Conservation (phyloP, 768 basidiomycete species). For the Erythrobasidium yunnanense region DNA sequence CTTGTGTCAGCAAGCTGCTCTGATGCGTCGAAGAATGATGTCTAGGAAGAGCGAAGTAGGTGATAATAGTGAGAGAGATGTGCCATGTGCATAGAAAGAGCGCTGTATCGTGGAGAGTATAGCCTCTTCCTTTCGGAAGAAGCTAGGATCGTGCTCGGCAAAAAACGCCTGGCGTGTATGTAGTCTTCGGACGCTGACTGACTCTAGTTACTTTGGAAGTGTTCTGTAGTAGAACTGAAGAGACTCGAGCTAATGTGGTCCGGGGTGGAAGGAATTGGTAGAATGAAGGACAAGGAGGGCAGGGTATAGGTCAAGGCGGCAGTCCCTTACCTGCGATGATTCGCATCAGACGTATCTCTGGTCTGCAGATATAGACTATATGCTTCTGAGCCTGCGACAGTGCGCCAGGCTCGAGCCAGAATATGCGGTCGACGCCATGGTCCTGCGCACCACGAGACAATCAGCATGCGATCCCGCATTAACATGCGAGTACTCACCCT, state of each 20-base stretch:
- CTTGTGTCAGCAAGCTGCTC: neutral
- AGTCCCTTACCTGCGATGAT: constrained; percentile 70
- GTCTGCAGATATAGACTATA: constrained; percentile 84
- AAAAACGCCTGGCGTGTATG: neutral
- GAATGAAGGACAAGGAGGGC: neutral
- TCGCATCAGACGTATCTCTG: constrained; percentile 70
- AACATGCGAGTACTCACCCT: constrained; percentile 52
- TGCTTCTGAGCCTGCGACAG: constrained; percentile 72
- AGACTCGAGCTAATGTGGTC: neutral
- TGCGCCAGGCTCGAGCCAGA: constrained; percentile 89
- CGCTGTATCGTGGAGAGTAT: neutral
- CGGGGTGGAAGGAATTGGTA: neutral
- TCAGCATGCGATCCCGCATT: neutral
- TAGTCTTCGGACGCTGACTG: constrained; percentile 23
- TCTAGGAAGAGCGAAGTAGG: neutral
- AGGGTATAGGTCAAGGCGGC: neutral
- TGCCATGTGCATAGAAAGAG: constrained; percentile 38
- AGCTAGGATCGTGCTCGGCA: constrained; percentile 14
- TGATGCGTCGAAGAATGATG: neutral
- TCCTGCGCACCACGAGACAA: constrained; percentile 50
- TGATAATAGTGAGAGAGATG: constrained; percentile 1
- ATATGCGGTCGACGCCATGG: constrained; percentile 99
- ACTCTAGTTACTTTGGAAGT: constrained; percentile 3
- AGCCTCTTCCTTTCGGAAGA: neutral
- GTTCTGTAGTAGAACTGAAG: neutral